Evolutionary conservation across 306 rosid genomes (phyloP).

Genomic region (Rubus idaeus): DNA sequence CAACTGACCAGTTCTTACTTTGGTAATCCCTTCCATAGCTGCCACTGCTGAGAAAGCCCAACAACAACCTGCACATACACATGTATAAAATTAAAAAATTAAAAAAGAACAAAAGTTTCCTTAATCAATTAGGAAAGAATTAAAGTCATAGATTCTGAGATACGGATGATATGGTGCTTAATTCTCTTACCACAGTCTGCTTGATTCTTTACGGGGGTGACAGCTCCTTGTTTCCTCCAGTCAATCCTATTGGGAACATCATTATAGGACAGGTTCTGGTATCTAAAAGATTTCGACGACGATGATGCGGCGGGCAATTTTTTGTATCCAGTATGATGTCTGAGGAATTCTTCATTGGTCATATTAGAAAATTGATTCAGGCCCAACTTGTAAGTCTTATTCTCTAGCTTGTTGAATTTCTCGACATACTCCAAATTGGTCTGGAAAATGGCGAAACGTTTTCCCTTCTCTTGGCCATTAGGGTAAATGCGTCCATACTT

Average conservation of each 20-base stretch:
- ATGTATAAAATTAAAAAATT: background rate
- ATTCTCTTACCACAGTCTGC: background rate
- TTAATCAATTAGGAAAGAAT: background rate
- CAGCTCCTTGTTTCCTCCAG: conserved; percentile 41
- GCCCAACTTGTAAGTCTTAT: conserved; percentile 26
- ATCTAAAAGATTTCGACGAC: conserved; percentile 16
- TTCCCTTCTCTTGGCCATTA: conserved; percentile 27
- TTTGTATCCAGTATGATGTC: conserved; percentile 13
- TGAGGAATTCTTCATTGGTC: conserved; percentile 27
- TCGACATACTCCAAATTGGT: conserved; percentile 27
- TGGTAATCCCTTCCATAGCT: conserved; percentile 27
- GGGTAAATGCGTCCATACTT: conserved; percentile 18
- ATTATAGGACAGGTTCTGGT: conserved; percentile 18
- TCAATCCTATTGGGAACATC: conserved; percentile 27
- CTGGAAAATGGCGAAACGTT: conserved; percentile 28
- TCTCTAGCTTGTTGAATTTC: conserved; percentile 21
- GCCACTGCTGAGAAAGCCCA: conserved; percentile 35
- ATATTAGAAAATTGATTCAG: conserved; percentile 31
- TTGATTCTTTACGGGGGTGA: conserved; percentile 19
- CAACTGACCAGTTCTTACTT: conserved; percentile 16
- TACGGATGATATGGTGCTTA: background rate
- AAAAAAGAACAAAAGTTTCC: background rate
- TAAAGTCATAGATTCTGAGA: background rate
- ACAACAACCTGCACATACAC: conserved; percentile 21
- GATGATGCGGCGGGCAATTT: background rate